phyloP scores from a whole-genome alignment of 306 rosid genomes.

The Rosa multiflora region DNA sequence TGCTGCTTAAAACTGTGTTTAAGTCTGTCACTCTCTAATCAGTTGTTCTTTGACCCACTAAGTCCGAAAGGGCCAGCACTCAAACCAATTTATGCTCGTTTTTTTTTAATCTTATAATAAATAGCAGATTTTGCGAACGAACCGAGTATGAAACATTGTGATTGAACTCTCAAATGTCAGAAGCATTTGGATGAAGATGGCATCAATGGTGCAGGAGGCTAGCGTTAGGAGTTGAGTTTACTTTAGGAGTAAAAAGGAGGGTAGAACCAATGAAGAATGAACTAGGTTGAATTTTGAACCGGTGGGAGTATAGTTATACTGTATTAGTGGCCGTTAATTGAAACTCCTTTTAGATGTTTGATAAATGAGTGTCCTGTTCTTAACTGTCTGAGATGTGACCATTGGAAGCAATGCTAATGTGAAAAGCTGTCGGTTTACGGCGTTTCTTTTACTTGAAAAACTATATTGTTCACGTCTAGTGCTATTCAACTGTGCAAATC shows the following conservation, averaged over 20 bases:
- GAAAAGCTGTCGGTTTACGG: neutral
- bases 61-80: neutral
- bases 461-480: too few relatives aligned
- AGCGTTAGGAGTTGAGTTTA: neutral
- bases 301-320: neutral
- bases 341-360: neutral
- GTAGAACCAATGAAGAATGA: neutral
- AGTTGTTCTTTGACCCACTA: neutral
- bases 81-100: too few relatives aligned
- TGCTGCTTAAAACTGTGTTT: neutral
- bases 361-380: neutral
- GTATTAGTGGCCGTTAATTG: neutral
- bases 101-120: too few relatives aligned
- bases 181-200: conserved; percentile 61
- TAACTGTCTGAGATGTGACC: neutral
- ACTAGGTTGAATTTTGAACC: neutral
- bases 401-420: neutral
- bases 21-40: neutral
- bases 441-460: neutral
- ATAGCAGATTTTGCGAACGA: too few relatives aligned
- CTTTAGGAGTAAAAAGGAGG: neutral
- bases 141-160: too few relatives aligned
- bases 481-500: too few relatives aligned
- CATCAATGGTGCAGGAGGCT: conserved; percentile 24
- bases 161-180: conserved; percentile 12